Conservation (phyloP, 495 filamentous ascomycete species). For the Sporormia fimetaria region DNA sequence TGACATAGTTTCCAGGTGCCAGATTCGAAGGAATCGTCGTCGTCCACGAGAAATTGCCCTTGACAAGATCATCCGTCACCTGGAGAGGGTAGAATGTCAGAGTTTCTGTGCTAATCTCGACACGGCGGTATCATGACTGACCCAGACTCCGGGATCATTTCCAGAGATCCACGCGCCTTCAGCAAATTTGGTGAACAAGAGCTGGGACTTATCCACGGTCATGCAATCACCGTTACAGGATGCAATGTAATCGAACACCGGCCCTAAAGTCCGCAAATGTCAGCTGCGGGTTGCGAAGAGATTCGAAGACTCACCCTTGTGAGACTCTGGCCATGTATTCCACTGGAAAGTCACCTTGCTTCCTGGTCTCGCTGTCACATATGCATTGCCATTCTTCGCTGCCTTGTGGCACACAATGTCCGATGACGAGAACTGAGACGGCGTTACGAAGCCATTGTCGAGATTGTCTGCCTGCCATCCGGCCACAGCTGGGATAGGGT, state of each 20-base stretch:
- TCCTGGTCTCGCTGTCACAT: conserved; percentile 34
- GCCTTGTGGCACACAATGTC: conserved; percentile 46
- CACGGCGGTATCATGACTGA: no score
- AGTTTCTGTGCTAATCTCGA: no score
- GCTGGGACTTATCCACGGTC: conserved; percentile 25
- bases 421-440: conserved; percentile 32
- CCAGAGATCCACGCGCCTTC: conserved; percentile 24
- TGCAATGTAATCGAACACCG: conserved; percentile 24
- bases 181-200: conserved; percentile 36
- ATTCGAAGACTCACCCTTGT: conserved; percentile 10
- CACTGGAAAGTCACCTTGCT: conserved; percentile 34
- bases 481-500: conserved; percentile 36
- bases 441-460: conserved; percentile 51
- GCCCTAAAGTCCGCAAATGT: conserved; percentile 5
- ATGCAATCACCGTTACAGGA: conserved; percentile 20
- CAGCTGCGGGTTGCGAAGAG: not conserved
- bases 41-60: conserved; percentile 23
- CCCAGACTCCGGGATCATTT: conserved; percentile 19
- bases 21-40: conserved; percentile 17
- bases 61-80: conserved; percentile 22
- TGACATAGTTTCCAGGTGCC: conserved; percentile 24
- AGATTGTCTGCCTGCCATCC: conserved; percentile 45
- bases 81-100: no score
- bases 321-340: conserved; percentile 24
- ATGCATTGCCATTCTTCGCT: conserved; percentile 41